Evolutionary conservation across 495 filamentous ascomycete species (phyloP).

Genomic region (Tetracladium marchalianum): DNA sequence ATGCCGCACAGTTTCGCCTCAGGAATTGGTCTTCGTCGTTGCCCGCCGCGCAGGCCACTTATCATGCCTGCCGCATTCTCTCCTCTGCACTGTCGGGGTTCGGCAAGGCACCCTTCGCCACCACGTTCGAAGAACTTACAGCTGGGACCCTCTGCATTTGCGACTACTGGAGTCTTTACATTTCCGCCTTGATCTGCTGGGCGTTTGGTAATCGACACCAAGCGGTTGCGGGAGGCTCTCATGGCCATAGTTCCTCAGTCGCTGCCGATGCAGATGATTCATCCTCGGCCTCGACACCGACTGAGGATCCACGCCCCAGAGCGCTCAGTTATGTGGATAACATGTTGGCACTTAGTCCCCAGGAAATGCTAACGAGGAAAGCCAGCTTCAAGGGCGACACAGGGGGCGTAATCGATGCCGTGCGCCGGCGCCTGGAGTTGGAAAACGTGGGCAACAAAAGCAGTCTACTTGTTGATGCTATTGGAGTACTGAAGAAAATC

Average conservation of each 20-base stretch:
- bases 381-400: constrained; percentile 13
- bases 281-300: neutral
- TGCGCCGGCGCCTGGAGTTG: constrained; percentile 6
- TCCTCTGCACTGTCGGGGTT: neutral
- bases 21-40: constrained; percentile 13
- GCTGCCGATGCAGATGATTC: constrained; percentile 3
- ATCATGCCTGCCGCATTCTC: constrained; percentile 16
- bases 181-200: constrained; percentile 18
- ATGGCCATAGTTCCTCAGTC: neutral
- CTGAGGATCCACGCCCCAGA: constrained; percentile 6
- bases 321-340: constrained; percentile 8
- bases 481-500: constrained; percentile 13
- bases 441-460: constrained; percentile 10
- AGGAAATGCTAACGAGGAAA: constrained; percentile 13
- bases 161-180: constrained; percentile 19
- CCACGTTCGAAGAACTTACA: neutral
- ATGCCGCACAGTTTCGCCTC: constrained; percentile 11
- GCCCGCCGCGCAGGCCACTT: constrained; percentile 13
- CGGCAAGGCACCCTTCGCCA: neutral
- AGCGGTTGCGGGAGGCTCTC: neutral
- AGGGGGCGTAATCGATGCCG: constrained; percentile 9
- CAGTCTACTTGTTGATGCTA: constrained; percentile 15
- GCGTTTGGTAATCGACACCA: constrained; percentile 19
- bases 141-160: constrained; percentile 1
- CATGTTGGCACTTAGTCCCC: constrained; percentile 13